Percentiles rank a stretch among this genome's conserved stretches.
phyloP scores from a whole-genome alignment of 768 basidiomycete species.

The Clitopilus passeckerianus region DNA sequence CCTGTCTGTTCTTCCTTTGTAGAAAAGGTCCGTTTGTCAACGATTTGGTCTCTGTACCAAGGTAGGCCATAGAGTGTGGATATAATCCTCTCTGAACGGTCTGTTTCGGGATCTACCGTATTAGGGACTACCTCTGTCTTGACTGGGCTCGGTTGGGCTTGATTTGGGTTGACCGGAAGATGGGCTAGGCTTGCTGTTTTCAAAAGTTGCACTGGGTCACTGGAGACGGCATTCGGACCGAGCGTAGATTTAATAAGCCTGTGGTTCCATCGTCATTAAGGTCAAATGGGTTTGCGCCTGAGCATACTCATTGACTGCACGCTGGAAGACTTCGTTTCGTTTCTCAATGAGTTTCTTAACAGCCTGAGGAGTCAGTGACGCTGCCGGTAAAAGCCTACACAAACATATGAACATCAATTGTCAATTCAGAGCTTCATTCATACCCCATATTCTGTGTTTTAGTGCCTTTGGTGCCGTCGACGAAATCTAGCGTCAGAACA shows the following conservation, averaged over 20 bases:
- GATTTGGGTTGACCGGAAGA: slow-evolving; percentile 55
- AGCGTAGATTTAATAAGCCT: slow-evolving; percentile 59
- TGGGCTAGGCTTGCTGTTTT: slow-evolving; percentile 65
- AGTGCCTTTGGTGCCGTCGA: slow-evolving; percentile 29
- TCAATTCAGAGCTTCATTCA: not conserved
- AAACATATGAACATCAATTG: not conserved
- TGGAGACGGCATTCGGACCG: slow-evolving; percentile 17
- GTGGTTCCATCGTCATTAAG: not conserved
- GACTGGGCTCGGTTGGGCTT: slow-evolving; percentile 3
- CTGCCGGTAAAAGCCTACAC: slow-evolving; percentile 14
- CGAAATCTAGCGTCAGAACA: slow-evolving; percentile 43
- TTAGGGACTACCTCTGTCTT: not conserved
- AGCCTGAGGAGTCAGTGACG: slow-evolving; percentile 47
- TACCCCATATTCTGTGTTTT: slow-evolving; percentile 24
- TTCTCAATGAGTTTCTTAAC: slow-evolving; percentile 68
- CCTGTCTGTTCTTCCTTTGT: slow-evolving; percentile 51
- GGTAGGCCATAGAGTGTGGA: slow-evolving; percentile 48
- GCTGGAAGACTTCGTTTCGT: slow-evolving; percentile 58
- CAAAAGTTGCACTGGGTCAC: slow-evolving; percentile 61
- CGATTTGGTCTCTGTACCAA: slow-evolving; percentile 73
- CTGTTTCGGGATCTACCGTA: not conserved
- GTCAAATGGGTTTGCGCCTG: too few species aligned
- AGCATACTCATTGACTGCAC: slow-evolving; percentile 66
- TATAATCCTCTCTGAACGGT: slow-evolving; percentile 36
- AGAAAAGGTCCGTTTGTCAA: slow-evolving; percentile 46